phyloP scores from a whole-genome alignment of 495 filamentous ascomycete species.

The Penicillium canescens region DNA sequence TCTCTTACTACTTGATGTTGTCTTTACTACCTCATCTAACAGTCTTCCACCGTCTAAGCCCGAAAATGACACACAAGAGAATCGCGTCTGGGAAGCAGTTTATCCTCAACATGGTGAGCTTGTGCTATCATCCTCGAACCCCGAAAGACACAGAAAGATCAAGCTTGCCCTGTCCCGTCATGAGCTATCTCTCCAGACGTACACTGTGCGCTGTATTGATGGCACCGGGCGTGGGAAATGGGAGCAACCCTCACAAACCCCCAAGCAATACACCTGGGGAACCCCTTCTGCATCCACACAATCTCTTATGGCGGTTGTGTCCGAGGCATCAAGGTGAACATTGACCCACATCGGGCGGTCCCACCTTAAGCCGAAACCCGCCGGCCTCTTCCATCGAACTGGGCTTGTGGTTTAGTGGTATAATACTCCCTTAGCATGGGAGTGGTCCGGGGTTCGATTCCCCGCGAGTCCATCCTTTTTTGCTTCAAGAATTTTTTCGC shows the following conservation, averaged over 20 bases:
- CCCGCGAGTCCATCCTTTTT: conserved; percentile 29
- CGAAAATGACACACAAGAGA: background rate
- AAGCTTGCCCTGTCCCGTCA: conserved; percentile 35
- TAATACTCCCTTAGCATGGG: conserved; percentile 39
- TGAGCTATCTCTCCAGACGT: conserved; percentile 30
- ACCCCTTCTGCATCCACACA: conserved; percentile 3
- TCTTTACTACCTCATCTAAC: conserved; percentile 30
- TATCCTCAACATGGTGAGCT: conserved; percentile 48
- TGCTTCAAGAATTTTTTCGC: conserved; percentile 1
- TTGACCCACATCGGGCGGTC: conserved; percentile 6
- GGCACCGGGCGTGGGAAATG: conserved; percentile 12
- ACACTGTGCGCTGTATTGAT: conserved; percentile 22
- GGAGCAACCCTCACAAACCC: conserved; percentile 7
- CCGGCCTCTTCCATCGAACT: background rate
- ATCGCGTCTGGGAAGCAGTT: conserved; percentile 30
- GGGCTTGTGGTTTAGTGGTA: conserved; percentile 35
- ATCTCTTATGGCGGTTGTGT: conserved; percentile 36
- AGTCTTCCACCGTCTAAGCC: conserved; percentile 3
- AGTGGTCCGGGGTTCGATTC: conserved; percentile 54
- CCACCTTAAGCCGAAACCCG: conserved; percentile 9
- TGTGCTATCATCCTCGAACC: conserved; percentile 16
- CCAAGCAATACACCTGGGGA: conserved; percentile 29
- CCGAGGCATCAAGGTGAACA: conserved; percentile 16
- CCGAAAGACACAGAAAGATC: conserved; percentile 34
- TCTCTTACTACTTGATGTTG: conserved; percentile 40